These are phyloP conservation scores for Lichenothelia convexa DNA, from an alignment of 495 filamentous ascomycete genomes.

Conservation along the genomic window DNA sequence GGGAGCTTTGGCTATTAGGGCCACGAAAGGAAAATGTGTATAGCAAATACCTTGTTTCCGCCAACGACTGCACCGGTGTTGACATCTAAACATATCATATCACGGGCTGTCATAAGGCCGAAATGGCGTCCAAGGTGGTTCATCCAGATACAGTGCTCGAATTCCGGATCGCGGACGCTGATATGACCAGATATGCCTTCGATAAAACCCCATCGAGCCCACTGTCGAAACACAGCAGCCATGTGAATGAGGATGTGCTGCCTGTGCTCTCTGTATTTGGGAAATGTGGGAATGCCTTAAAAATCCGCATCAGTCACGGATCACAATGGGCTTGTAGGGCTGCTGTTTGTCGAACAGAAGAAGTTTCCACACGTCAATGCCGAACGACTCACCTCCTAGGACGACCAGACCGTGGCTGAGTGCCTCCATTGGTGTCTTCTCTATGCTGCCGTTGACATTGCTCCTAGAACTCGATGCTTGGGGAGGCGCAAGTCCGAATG, in stretches of 20 bases:
- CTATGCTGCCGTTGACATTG: too few species aligned
- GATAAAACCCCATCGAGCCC: conserved; percentile 38
- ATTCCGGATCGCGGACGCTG: conserved; percentile 42
- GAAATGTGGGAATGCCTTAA: conserved; percentile 18
- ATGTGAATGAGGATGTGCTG: conserved; percentile 37
- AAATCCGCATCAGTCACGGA: conserved; percentile 7
- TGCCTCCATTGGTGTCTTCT: too few species aligned
- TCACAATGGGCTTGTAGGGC: not conserved
- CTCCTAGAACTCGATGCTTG: too few species aligned
- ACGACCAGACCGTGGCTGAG: too few species aligned
- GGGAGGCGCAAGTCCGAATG: too few species aligned
- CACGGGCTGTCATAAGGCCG: conserved; percentile 18
- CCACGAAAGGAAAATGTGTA: too few species aligned
- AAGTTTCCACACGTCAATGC: too few species aligned
- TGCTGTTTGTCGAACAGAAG: too few species aligned
- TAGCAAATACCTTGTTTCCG: conserved; percentile 17
- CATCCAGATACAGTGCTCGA: conserved; percentile 46
- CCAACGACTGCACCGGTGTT: conserved; percentile 21
- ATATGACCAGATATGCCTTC: conserved; percentile 51
- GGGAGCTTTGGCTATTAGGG: too few species aligned
- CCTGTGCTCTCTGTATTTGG: conserved; percentile 18
- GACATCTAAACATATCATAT: conserved; percentile 25
- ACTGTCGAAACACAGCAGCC: conserved; percentile 39
- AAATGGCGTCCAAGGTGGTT: conserved; percentile 26
- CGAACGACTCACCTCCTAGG: too few species aligned